Base-by-base conservation (phyloP, 345 rosid species). In the Aegle marmelos region DNA sequence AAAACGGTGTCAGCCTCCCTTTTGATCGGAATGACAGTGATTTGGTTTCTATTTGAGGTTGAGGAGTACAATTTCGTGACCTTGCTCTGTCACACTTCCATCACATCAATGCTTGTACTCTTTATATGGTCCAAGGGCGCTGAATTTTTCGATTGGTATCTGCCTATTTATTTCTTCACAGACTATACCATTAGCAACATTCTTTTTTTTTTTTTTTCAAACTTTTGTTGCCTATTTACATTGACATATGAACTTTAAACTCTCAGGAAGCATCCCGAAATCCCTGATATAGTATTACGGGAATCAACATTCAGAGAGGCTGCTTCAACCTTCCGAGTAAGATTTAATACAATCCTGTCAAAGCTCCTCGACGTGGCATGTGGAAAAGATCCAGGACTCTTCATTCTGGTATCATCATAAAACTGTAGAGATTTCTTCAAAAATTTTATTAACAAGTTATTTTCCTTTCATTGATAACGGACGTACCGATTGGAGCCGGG, bases 11-110 rank as follows among this genome's bases (percentile, higher is more conserved):
- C 99, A 4, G 91, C 88, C 0, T 83, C 88, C 6, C 77, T 92
- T 30, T 68, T 86, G 50, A 76, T 84, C 0, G 98, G 92, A 50
- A 83, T 89, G 70, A 85, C 94, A 33, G 11, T 85, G 25, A 78
- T 94, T 54, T 96, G 99, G 99, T 85, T 89, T 75, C 89, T 96
- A n/a, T 88, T 94, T 78, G 98, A 94, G 88, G 94, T 96, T 56
- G 92, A 58, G 1, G 95, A 92, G 79, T 94, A 94, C 90, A 94
- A 86, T 76, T 89, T 96, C 57, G 91, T 94, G 10, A 92, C 99
- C 72, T 79, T 96, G 39, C 4, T 92, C 22, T 90, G 92, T 76
- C 97, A 96, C 84, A 61, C 87, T 70, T 85, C 87, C 75, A 92
- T 96, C 79, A 82, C 93, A 6, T 41, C 84, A 2, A 91, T 96